Evolutionary conservation across 2,329 filamentous ascomycete species (phyloP).

Genomic region (Scopulariopsis brevicaulis): DNA sequence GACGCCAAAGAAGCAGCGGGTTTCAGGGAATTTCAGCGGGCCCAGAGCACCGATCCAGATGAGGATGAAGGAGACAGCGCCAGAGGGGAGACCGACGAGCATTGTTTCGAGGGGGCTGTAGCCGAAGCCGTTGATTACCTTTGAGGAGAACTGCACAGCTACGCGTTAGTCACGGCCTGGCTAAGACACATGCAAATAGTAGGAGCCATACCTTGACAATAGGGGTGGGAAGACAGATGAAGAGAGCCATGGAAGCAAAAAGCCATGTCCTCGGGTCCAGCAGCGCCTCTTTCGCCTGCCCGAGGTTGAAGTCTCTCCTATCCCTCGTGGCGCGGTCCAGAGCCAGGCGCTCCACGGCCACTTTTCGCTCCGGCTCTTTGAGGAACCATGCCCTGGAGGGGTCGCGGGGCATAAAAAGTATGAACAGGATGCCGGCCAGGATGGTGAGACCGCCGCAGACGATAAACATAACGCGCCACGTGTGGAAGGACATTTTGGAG

Average conservation of each 20-base stretch:
- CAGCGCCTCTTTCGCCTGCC: conserved; percentile 17
- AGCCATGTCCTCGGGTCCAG: conserved; percentile 14
- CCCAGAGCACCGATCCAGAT: conserved; percentile 17
- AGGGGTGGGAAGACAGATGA: conserved; percentile 1
- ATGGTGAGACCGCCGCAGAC: conserved; percentile 45
- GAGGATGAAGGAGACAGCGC: background rate
- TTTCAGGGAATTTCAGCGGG: conserved; percentile 7
- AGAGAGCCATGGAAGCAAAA: conserved; percentile 13
- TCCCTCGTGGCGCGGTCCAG: conserved; percentile 15
- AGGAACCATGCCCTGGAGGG: conserved; percentile 12
- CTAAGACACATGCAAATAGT: no score
- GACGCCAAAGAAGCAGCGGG: no score
- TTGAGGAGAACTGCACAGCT: background rate
- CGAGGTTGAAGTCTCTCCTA: conserved; percentile 14
- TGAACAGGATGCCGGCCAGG: conserved; percentile 39
- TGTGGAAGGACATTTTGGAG: conserved; percentile 19
- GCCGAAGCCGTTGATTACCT: conserved; percentile 11
- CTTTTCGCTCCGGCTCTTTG: conserved; percentile 11
- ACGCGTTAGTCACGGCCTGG: conserved; percentile 6
- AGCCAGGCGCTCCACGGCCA: conserved; percentile 18
- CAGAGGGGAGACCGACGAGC: background rate
- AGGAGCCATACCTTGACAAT: background rate
- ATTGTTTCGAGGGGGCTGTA: conserved; percentile 9
- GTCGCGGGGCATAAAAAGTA: conserved; percentile 47
- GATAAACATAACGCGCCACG: conserved; percentile 47